These are phyloP conservation scores for Thyridium curvatum DNA, from an alignment of 2,329 filamentous ascomycete species.

Conservation along the genomic window DNA sequence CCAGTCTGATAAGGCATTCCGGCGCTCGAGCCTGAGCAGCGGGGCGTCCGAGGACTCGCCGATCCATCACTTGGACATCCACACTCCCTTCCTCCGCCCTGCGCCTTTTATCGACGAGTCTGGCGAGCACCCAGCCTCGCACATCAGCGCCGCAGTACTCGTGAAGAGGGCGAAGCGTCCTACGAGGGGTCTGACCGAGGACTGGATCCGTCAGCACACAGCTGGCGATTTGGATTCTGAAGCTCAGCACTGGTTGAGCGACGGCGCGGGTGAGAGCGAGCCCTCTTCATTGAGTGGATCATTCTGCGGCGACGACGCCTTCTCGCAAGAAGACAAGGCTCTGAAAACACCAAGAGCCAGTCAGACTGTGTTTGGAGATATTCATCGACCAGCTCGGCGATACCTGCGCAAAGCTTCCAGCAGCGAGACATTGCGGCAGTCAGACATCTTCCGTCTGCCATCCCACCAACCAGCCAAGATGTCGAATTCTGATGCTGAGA, in stretches of 20 bases:
- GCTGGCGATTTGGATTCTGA: slow-evolving; percentile 63
- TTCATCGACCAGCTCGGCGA: slow-evolving; percentile 20
- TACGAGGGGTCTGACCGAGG: slow-evolving; percentile 63
- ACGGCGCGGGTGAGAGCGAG: slow-evolving; percentile 67
- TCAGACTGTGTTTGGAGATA: slow-evolving; percentile 9
- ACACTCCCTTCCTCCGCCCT: slow-evolving; percentile 56
- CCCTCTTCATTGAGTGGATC: slow-evolving; percentile 69
- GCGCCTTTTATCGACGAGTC: slow-evolving; percentile 34
- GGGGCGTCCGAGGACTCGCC: slow-evolving; percentile 52
- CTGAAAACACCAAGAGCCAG: slow-evolving; percentile 40
- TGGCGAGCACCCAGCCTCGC: slow-evolving; percentile 22
- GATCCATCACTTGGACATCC: slow-evolving; percentile 54
- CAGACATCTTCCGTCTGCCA: slow-evolving; percentile 13
- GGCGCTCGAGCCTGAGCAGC: slow-evolving; percentile 48
- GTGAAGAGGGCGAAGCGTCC: slow-evolving; percentile 56
- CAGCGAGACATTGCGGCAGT: slow-evolving; percentile 47
- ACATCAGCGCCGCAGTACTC: slow-evolving; percentile 52
- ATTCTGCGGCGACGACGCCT: slow-evolving; percentile 39
- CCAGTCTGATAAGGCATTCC: slow-evolving; percentile 47
- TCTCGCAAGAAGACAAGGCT: slow-evolving; percentile 43
- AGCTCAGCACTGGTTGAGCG: slow-evolving; percentile 76
- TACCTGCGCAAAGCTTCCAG: slow-evolving; percentile 44
- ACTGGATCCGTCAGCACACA: slow-evolving; percentile 84
- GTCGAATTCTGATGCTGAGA: slow-evolving; percentile 10
- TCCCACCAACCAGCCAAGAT: slow-evolving; percentile 13